Evolutionary conservation across 345 rosid genomes (phyloP).

Genomic region (Lumnitzera racemosa): DNA sequence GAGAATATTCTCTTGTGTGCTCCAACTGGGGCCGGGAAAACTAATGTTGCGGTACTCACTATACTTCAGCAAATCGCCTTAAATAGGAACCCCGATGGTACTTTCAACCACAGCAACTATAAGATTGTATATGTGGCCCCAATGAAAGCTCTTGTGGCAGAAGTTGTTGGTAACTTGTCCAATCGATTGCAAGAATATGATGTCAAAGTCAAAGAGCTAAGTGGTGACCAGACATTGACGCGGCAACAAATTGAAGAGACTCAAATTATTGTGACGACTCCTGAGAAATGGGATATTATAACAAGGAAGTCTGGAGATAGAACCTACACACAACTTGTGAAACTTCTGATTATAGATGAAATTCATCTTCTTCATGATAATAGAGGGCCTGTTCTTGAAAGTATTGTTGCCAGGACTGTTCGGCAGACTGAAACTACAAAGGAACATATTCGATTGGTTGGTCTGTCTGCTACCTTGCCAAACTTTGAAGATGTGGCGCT

Average conservation of each 20-base stretch:
- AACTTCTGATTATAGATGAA: slow-evolving; percentile 86
- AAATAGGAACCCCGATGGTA: slow-evolving; percentile 56
- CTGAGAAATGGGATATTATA: slow-evolving; percentile 97
- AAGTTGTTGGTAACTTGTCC: slow-evolving; percentile 86
- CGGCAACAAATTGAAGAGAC: slow-evolving; percentile 96
- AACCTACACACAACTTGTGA: slow-evolving; percentile 89
- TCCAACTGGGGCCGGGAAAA: slow-evolving; percentile 97
- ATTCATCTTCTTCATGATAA: slow-evolving; percentile 97
- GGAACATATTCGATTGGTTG: slow-evolving; percentile 90
- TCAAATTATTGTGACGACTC: slow-evolving; percentile 93
- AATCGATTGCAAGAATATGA: slow-evolving; percentile 67
- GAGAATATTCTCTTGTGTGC: slow-evolving; percentile 92
- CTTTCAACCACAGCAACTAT: slow-evolving; percentile 60
- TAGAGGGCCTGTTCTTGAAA: slow-evolving; percentile 97
- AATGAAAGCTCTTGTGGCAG: slow-evolving; percentile 99
- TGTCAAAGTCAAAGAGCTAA: slow-evolving; percentile 75
- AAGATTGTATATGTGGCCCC: slow-evolving; percentile 98
- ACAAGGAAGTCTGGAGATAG: slow-evolving; percentile 99
- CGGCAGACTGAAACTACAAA: slow-evolving; percentile 90
- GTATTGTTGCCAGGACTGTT: slow-evolving; percentile 94
- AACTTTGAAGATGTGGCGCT: slow-evolving; percentile 92
- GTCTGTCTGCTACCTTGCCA: slow-evolving; percentile 91
- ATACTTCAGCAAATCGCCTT: slow-evolving; percentile 86
- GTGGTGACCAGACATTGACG: slow-evolving; percentile 89
- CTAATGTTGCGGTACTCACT: slow-evolving; percentile 93